Evolutionary conservation across 2,329 filamentous ascomycete species (phyloP).

Genomic region (Arthrobotrys sphaeroides): DNA sequence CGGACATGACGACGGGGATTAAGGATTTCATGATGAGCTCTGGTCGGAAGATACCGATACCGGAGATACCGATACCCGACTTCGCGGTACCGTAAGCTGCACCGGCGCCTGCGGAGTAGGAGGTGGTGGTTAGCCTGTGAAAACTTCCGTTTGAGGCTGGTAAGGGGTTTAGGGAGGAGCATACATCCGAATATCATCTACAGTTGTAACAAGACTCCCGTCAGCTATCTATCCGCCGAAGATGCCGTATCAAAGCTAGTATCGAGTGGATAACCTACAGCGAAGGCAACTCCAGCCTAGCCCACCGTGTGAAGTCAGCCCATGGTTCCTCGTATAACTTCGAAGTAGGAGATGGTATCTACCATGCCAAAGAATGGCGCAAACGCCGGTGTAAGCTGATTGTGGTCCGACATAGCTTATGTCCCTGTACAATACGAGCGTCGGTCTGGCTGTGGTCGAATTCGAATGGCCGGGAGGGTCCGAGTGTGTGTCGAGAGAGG

Average conservation of each 20-base stretch:
- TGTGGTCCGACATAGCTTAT: constrained; percentile 38
- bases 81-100: constrained; percentile 86
- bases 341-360: not conserved
- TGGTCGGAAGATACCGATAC: constrained; percentile 83
- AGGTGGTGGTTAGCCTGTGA: not conserved
- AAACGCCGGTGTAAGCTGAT: constrained; percentile 45
- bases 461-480: not conserved
- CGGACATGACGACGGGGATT: constrained; percentile 87
- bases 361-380: constrained; percentile 54
- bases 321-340: not conserved
- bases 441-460: not conserved
- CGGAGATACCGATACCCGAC: constrained; percentile 85
- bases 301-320: not conserved
- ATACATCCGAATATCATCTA: constrained; percentile 53
- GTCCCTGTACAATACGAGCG: not conserved
- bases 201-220: not conserved
- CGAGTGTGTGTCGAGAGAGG: not conserved
- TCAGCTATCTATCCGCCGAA: not conserved
- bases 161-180: constrained; percentile 12
- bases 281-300: constrained; percentile 48
- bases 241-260: not conserved
- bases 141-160: not conserved
- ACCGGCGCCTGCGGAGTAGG: constrained; percentile 62
- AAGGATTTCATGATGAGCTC: constrained; percentile 83
- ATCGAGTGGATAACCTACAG: constrained; percentile 35